Percentiles rank a stretch among this genome's conserved stretches.
Evolutionary conservation across 768 basidiomycete species (phyloP).

Genomic region (Udeniomyces megalosporus): DNA sequence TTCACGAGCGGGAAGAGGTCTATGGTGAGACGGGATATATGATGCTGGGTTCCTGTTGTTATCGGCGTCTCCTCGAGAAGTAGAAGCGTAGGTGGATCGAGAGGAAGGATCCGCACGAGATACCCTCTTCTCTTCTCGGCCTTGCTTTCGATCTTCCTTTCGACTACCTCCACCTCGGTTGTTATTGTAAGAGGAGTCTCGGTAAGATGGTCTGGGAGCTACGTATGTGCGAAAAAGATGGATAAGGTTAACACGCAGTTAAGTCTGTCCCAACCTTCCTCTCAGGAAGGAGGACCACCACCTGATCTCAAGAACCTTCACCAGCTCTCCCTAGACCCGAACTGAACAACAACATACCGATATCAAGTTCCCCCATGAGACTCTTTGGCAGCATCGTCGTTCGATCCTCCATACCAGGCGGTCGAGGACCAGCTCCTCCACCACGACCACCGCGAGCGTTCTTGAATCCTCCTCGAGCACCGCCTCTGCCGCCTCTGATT

Average conservation of each 20-base stretch:
- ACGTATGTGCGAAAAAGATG: background rate
- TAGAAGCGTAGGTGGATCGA: background rate
- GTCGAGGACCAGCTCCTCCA: conserved; percentile 2
- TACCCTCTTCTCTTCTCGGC: background rate
- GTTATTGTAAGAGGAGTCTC: too few species aligned
- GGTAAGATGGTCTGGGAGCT: background rate
- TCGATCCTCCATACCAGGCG: conserved; percentile 7
- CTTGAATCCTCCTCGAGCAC: background rate
- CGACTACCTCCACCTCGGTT: background rate
- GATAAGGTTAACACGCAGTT: background rate
- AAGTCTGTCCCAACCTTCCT: too few species aligned
- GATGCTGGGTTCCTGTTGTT: background rate
- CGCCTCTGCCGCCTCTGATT: background rate
- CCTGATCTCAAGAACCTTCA: background rate
- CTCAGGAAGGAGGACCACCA: too few species aligned
- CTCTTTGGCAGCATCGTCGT: conserved; percentile 5
- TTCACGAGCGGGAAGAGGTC: background rate
- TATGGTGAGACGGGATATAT: background rate
- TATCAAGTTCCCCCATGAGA: background rate
- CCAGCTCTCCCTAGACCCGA: background rate
- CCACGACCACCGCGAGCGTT: conserved; percentile 1
- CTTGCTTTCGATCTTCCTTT: conserved; percentile 2
- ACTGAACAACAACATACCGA: background rate
- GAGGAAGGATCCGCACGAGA: background rate
- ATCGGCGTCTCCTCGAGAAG: background rate